A percentile compares a stretch with the other conserved stretches of the same genome.
Evolutionary conservation across 2,329 filamentous ascomycete genomes (phyloP).

Genomic region (Penicillium sp.): DNA sequence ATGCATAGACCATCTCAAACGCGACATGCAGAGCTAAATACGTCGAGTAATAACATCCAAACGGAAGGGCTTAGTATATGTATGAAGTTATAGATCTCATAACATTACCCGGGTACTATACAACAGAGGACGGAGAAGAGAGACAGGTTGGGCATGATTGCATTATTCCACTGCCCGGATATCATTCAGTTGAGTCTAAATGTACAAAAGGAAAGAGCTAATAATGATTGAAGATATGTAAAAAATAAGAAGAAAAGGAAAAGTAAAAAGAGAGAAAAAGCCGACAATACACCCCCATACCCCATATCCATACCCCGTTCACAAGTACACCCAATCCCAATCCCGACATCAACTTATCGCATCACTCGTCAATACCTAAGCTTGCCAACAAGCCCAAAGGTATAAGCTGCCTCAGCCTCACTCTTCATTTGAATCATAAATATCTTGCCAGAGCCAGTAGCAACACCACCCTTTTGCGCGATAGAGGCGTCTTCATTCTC

Average conservation of each 20-base stretch:
- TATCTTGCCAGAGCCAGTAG: conserved; percentile 55
- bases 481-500: conserved; percentile 63
- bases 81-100: neutral
- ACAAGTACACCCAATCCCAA: neutral
- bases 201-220: conserved; percentile 19
- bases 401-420: conserved; percentile 54
- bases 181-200: conserved; percentile 7
- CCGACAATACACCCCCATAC: conserved; percentile 11
- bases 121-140: neutral
- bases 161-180: conserved; percentile 3
- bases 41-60: neutral
- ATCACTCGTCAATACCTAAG: conserved; percentile 43
- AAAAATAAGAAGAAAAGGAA: neutral
- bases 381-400: conserved; percentile 53
- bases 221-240: conserved; percentile 13
- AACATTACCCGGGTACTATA: neutral
- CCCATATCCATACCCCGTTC: neutral
- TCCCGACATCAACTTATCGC: neutral
- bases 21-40: neutral
- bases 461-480: conserved; percentile 57
- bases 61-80: neutral
- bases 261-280: neutral
- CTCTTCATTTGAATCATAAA: conserved; percentile 65
- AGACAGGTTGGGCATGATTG: neutral
- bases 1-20: neutral